A percentile compares a stretch with the other conserved stretches of the same genome.
Conservation (phyloP, 495 filamentous ascomycete species). For the Jackrogersella minutella region DNA sequence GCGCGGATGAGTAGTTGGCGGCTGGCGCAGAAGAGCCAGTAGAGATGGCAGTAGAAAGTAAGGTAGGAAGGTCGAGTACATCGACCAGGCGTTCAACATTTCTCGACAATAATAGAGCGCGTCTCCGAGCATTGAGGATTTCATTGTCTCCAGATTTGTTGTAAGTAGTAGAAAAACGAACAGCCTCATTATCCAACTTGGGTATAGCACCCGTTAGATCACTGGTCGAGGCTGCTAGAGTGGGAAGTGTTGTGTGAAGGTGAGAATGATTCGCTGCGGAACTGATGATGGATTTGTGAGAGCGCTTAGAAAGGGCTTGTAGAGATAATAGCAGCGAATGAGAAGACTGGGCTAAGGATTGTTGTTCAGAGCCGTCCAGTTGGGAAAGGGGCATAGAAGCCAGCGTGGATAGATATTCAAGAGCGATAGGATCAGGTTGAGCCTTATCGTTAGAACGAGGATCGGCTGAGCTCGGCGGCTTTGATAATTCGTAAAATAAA, state of each 20-base stretch:
- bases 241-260: slow-evolving; percentile 70
- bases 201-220: slow-evolving; percentile 77
- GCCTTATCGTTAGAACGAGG: slow-evolving; percentile 62
- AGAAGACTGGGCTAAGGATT: slow-evolving; percentile 78
- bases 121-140: slow-evolving; percentile 76
- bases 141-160: slow-evolving; percentile 73
- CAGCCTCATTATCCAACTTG: slow-evolving; percentile 77
- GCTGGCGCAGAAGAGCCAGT: slow-evolving; percentile 53
- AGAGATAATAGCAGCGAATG: slow-evolving; percentile 87
- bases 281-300: slow-evolving; percentile 85
- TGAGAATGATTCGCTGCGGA: slow-evolving; percentile 80
- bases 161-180: slow-evolving; percentile 84
- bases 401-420: slow-evolving; percentile 81
- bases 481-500: slow-evolving; percentile 75
- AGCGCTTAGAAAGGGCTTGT: slow-evolving; percentile 88
- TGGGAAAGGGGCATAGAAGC: slow-evolving; percentile 80
- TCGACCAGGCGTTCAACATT: slow-evolving; percentile 92
- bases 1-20: slow-evolving; percentile 82
- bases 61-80: slow-evolving; percentile 87
- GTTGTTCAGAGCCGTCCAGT: slow-evolving; percentile 76
- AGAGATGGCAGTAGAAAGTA: slow-evolving; percentile 71
- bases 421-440: slow-evolving; percentile 69
- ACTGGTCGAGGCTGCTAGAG: slow-evolving; percentile 68
- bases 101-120: slow-evolving; percentile 82
- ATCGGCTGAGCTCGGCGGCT: slow-evolving; percentile 31